These are phyloP conservation scores for Arthroderma uncinatum DNA, from an alignment of 2,329 filamentous ascomycete species.

Conservation along the genomic window DNA sequence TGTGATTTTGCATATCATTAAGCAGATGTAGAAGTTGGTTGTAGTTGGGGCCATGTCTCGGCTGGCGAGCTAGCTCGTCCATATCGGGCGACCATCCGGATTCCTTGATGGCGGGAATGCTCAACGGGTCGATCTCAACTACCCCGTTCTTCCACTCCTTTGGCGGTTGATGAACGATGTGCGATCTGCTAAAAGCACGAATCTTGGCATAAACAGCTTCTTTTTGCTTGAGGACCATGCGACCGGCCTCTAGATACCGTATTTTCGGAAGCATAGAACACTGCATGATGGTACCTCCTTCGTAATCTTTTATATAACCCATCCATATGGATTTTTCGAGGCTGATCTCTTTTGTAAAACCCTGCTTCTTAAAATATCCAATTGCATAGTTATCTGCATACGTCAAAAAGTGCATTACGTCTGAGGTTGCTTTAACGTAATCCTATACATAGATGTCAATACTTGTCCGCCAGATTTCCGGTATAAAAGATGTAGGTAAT, in stretches of 20 bases:
- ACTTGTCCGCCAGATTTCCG: neutral
- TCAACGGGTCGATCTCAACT: slow-evolving; percentile 68
- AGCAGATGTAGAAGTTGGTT: slow-evolving; percentile 85
- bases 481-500: neutral
- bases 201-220: slow-evolving; percentile 93
- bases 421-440: slow-evolving; percentile 92
- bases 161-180: slow-evolving; percentile 76
- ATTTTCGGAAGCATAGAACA: slow-evolving; percentile 94
- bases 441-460: slow-evolving; percentile 37
- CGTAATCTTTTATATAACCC: slow-evolving; percentile 99
- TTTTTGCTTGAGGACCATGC: slow-evolving; percentile 95
- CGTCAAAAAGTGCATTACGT: slow-evolving; percentile 97
- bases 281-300: slow-evolving; percentile 98
- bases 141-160: slow-evolving; percentile 72
- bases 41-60: slow-evolving; percentile 91
- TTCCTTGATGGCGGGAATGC: slow-evolving; percentile 76
- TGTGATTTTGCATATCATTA: slow-evolving; percentile 90
- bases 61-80: slow-evolving; percentile 91
- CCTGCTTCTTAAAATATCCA: slow-evolving; percentile 98
- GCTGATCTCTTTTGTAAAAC: slow-evolving; percentile 97
- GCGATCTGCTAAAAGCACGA: slow-evolving; percentile 75
- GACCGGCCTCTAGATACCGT: slow-evolving; percentile 81
- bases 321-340: slow-evolving; percentile 87
- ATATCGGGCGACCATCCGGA: slow-evolving; percentile 96
- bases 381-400: slow-evolving; percentile 99